These are phyloP conservation scores for Microsporum ferrugineum DNA, from an alignment of 2,329 filamentous ascomycete species.

Conservation along the genomic window DNA sequence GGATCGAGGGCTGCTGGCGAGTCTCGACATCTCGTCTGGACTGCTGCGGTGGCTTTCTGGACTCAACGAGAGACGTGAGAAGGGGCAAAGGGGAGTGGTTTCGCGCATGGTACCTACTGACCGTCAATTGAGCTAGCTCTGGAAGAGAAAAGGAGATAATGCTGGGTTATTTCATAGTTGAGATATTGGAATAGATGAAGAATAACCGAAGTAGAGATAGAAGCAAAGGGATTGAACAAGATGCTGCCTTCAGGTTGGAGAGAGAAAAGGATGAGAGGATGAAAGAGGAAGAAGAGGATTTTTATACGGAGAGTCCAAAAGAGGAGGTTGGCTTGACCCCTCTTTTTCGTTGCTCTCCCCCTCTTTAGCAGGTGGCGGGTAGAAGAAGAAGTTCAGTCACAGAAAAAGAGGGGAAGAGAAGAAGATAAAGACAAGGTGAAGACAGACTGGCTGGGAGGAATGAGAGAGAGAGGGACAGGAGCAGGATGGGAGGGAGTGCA, in stretches of 20 bases:
- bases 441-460: background rate
- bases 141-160: conserved; percentile 12
- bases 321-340: background rate
- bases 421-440: background rate
- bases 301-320: too few species aligned
- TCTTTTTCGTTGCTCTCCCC: background rate
- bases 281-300: background rate
- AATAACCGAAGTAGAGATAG: conserved; percentile 6
- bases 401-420: background rate
- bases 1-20: conserved; percentile 29
- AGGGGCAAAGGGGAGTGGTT: background rate
- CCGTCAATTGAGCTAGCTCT: background rate
- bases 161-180: conserved; percentile 5
- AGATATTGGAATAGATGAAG: background rate
- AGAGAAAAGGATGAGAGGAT: background rate
- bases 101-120: background rate
- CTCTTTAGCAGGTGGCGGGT: too few species aligned
- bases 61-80: background rate
- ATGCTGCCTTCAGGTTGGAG: background rate
- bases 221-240: background rate
- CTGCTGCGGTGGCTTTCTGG: background rate
- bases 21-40: conserved; percentile 19
- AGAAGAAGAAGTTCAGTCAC: background rate
- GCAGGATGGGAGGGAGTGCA: background rate
- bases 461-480: background rate